Evolutionary conservation across 495 filamentous ascomycete species (phyloP).

Genomic region (Endocarpon pusillum): DNA sequence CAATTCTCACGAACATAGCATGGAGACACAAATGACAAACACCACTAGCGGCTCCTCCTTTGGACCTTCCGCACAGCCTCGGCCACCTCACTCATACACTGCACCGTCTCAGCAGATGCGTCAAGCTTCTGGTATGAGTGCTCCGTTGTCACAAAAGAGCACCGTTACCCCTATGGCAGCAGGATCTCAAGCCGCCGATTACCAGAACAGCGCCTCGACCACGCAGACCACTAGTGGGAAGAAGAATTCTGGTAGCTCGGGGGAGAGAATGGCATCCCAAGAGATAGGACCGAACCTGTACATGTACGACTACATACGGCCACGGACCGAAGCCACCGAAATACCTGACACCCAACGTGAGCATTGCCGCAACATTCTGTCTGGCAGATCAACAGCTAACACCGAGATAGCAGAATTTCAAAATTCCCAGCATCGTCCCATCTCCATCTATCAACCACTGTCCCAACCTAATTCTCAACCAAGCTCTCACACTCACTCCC

Average conservation of each 20-base stretch:
- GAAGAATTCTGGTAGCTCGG: constrained; percentile 39
- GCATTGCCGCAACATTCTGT: too few species aligned
- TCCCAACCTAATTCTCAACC: constrained; percentile 26
- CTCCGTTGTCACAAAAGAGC: constrained; percentile 46
- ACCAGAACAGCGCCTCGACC: constrained; percentile 74
- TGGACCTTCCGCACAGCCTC: constrained; percentile 34
- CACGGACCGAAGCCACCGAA: background rate
- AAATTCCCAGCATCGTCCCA: too few species aligned
- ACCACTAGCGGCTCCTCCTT: constrained; percentile 32
- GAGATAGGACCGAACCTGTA: constrained; percentile 23
- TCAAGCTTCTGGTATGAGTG: constrained; percentile 29
- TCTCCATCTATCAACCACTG: background rate
- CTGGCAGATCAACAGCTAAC: too few species aligned
- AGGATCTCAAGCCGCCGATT: constrained; percentile 56
- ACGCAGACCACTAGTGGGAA: constrained; percentile 62
- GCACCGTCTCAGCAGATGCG: constrained; percentile 34
- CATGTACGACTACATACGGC: constrained; percentile 22
- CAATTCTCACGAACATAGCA: constrained; percentile 28
- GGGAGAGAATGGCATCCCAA: constrained; percentile 39
- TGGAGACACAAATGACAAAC: constrained; percentile 19
- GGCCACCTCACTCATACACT: constrained; percentile 30
- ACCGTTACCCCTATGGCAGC: constrained; percentile 57
- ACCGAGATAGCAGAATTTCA: too few species aligned
- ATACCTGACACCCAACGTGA: constrained; percentile 20
- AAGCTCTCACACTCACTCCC: constrained; percentile 25